These are phyloP conservation scores for Phytophthora aleatoria DNA, from an alignment of 352 stramenopile genomes.

Conservation along the genomic window DNA sequence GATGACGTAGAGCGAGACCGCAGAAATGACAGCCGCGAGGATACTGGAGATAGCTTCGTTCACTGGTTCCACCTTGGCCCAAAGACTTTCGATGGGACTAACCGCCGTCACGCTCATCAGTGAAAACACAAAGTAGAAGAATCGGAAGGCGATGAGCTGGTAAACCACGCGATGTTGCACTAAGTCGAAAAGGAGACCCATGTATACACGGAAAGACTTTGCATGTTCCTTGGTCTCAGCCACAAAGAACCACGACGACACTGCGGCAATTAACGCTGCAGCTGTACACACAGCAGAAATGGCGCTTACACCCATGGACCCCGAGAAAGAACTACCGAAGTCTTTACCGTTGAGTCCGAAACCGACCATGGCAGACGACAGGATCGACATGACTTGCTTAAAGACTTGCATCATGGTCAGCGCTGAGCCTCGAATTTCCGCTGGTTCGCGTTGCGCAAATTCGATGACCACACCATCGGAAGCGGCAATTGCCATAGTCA, in stretches of 20 bases:
- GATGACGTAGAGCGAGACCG: slow-evolving; percentile 34
- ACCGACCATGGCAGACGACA: slow-evolving; percentile 55
- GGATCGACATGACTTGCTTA: slow-evolving; percentile 41
- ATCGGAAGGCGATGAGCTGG: slow-evolving; percentile 51
- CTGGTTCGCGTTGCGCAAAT: slow-evolving; percentile 57
- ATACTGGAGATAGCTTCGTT: slow-evolving; percentile 43
- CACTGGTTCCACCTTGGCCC: slow-evolving; percentile 48
- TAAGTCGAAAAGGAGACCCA: slow-evolving; percentile 43
- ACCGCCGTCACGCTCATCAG: slow-evolving; percentile 39
- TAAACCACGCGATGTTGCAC: slow-evolving; percentile 52
- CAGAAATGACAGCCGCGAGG: slow-evolving; percentile 37
- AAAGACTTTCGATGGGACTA: slow-evolving; percentile 39
- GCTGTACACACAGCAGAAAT: slow-evolving; percentile 42
- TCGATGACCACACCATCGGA: slow-evolving; percentile 58
- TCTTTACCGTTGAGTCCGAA: slow-evolving; percentile 56
- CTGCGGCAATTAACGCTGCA: slow-evolving; percentile 32
- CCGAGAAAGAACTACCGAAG: slow-evolving; percentile 54
- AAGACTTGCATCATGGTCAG: slow-evolving; percentile 53
- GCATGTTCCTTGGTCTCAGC: slow-evolving; percentile 31
- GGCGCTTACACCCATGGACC: slow-evolving; percentile 47
- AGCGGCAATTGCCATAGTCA: slow-evolving; percentile 48
- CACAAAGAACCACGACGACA: slow-evolving; percentile 50
- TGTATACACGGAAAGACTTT: slow-evolving; percentile 22
- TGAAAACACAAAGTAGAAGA: slow-evolving; percentile 49
- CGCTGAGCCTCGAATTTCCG: slow-evolving; percentile 44